Evolutionary conservation across 2,329 filamentous ascomycete genomes (phyloP), one percentile per base, ranked within the genome.

Genomic region (Phialocephala sp.): DNA sequence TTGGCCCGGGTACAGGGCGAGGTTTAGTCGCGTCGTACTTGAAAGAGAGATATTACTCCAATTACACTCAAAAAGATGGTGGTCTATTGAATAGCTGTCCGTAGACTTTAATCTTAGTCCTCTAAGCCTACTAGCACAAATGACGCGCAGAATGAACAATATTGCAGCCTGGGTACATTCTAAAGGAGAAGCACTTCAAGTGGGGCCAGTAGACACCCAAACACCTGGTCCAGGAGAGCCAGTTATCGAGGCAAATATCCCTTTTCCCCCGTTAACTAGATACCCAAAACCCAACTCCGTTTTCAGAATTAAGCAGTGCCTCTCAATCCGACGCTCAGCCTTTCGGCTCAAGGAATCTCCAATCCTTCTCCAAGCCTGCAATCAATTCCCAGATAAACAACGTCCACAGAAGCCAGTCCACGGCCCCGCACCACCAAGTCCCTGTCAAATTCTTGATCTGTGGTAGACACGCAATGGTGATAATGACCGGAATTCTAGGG

Each of bases 321-420:
- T 18, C 41, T 43, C 41, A 8, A 43, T 18, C 41, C 41, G n/a
- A n/a, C n/a, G n/a, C 37, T 41, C 37, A 41, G 9, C 56, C 58
- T 22, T 63, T 66, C 43, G 58, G 20, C 22, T 68, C 61, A 20
- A 68, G 18, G 18, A 64, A 56, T 36, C 15, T 60, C 66, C 64
- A 68, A 45, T 59, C 37, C 41, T 27, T 68, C 56, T 69, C 66
- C 20, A 68, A 45, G 2, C 68, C 66, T n/a, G 58, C 43, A 50
- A 61, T 22, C 61, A 47, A 63, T 32, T 69, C 68, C 59, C 59
- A 68, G 4, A 69, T 20, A 45, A 66, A 66, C 36, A 69, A 47
- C 24, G 43, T 37, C 39, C 65, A 70, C 14, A 70, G n/a, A 14
- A 64, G 37, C 9, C 43, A 12, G 8, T 35, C 27, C 18, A 61